Conservation (phyloP, 768 basidiomycete species). For the Lactifluus rugatus region DNA sequence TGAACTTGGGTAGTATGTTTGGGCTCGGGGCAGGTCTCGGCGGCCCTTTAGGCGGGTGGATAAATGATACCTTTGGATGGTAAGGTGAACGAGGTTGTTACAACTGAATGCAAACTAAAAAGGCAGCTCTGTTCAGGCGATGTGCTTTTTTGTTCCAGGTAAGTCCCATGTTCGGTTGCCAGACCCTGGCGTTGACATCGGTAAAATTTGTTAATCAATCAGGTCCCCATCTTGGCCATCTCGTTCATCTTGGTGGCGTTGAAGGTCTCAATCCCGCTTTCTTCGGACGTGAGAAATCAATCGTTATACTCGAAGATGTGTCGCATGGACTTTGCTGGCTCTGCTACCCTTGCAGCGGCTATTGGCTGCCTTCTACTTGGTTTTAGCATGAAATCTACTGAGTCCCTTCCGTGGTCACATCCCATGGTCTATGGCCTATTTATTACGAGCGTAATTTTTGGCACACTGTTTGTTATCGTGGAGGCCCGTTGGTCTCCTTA, state of each 20-base stretch:
- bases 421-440: slow-evolving; percentile 65
- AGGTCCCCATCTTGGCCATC: slow-evolving; percentile 71
- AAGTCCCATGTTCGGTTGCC: slow-evolving; percentile 20
- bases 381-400: slow-evolving; percentile 68
- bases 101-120: not conserved
- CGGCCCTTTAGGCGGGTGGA: slow-evolving; percentile 75
- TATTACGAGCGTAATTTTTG: slow-evolving; percentile 42
- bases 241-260: slow-evolving; percentile 60
- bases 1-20: slow-evolving; percentile 45
- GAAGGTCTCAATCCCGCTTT: slow-evolving; percentile 71
- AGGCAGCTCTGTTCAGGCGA: slow-evolving; percentile 45
- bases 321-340: slow-evolving; percentile 81
- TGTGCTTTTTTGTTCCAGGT: slow-evolving; percentile 83
- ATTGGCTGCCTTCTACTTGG: slow-evolving; percentile 67
- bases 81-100: slow-evolving; percentile 27
- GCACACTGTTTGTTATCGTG: slow-evolving; percentile 57
- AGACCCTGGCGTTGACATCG: not conserved
- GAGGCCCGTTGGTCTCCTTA: slow-evolving; percentile 71
- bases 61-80: slow-evolving; percentile 83
- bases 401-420: slow-evolving; percentile 68
- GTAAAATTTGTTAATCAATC: slow-evolving; percentile 4
- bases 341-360: slow-evolving; percentile 62
- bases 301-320: slow-evolving; percentile 51
- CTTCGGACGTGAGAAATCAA: slow-evolving; percentile 55
- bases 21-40: slow-evolving; percentile 77